phyloP scores from a whole-genome alignment of 768 basidiomycete species.

The Naganishia vishniacii region DNA sequence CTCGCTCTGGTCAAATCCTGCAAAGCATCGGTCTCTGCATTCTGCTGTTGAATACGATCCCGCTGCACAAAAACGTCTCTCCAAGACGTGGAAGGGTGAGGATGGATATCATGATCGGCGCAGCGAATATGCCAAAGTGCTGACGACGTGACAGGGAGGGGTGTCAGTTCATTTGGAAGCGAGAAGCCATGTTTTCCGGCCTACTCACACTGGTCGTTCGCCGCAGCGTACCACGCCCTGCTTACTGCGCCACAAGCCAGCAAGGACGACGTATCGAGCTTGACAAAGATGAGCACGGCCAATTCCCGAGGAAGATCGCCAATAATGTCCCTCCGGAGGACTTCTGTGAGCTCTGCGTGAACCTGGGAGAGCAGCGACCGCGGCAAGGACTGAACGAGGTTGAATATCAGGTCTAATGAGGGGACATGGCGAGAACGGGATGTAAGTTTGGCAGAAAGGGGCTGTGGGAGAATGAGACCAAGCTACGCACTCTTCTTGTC shows the following conservation, averaged over 20 bases:
- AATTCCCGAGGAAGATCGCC: constrained; percentile 26
- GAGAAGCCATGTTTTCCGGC: too few relatives aligned
- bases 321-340: constrained; percentile 24
- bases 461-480: not conserved
- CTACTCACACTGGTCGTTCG: constrained; percentile 25
- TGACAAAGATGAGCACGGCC: constrained; percentile 23
- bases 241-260: constrained; percentile 19
- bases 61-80: constrained; percentile 25
- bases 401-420: constrained; percentile 19
- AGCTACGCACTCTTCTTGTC: constrained; percentile 7
- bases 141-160: not conserved
- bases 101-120: constrained; percentile 1
- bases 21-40: constrained; percentile 4
- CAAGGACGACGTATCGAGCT: constrained; percentile 20
- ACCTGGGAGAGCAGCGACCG: constrained; percentile 22
- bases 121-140: constrained; percentile 26
- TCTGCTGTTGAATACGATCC: constrained; percentile 18
- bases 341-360: constrained; percentile 18
- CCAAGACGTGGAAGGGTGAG: constrained; percentile 27
- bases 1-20: constrained; percentile 7
- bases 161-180: not conserved
- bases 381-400: constrained; percentile 23
- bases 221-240: constrained; percentile 23
- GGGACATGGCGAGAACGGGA: not conserved
- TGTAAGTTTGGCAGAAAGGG: not conserved